Conservation (phyloP, 306 rosid genomes). For the peach (Prunus persica) region Prunus_persica_NCBIv2 NC_034015.1:12065001-12065500, state of each 20-base stretch:
- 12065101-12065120: conserved; percentile 59
- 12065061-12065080: conserved; percentile 20
- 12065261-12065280: conserved; percentile 14
- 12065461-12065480: neutral
- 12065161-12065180: conserved; percentile 57
- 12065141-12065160: conserved; percentile 57
- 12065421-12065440: neutral
- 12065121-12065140: conserved; percentile 79
- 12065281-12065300: conserved; percentile 16
- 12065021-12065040: neutral
- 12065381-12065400: neutral
- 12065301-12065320: conserved; percentile 63
- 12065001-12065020: neutral
- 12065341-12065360: conserved; percentile 84
- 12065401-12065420: neutral
- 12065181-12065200: conserved; percentile 75
- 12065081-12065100: conserved; percentile 75
- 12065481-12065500: neutral
- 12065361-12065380: conserved; percentile 73
- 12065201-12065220: conserved; percentile 76
- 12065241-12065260: neutral
- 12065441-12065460: neutral
- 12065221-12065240: conserved; percentile 67
- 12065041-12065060: neutral
- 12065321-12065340: conserved; percentile 68